Conservation (phyloP, 306 rosid species). For the Lablab purpureus region DNA sequence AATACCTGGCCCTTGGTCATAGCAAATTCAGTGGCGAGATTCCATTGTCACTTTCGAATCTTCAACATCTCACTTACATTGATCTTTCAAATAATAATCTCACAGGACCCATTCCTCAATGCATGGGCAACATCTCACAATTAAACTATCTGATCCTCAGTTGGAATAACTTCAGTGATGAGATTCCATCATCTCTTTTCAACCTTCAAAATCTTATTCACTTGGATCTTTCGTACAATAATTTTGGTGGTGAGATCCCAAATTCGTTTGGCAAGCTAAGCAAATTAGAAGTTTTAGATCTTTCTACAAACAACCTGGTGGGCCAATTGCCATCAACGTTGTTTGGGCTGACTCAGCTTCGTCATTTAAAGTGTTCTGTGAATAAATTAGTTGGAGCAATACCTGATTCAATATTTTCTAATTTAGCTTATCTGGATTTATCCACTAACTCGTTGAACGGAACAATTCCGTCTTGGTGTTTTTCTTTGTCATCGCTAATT, state of each 20-base stretch:
- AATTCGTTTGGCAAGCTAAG: neutral
- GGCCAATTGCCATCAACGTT: constrained; percentile 30
- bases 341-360: neutral
- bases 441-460: constrained; percentile 29
- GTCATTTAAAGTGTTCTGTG: neutral
- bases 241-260: no score
- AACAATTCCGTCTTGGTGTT: constrained; percentile 26
- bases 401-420: neutral
- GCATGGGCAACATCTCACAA: neutral
- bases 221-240: neutral
- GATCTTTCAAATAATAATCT: neutral
- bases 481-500: neutral
- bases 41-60: constrained; percentile 27
- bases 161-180: neutral
- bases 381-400: constrained; percentile 9
- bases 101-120: neutral
- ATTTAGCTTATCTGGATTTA: neutral
- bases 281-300: neutral
- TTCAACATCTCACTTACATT: constrained; percentile 5
- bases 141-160: neutral
- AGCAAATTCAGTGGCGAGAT: constrained; percentile 33
- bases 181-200: neutral
- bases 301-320: neutral
- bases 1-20: neutral
- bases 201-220: neutral